Evolutionary conservation across 2,329 filamentous ascomycete species (phyloP).

Genomic region (Lecanosticta acicola): DNA sequence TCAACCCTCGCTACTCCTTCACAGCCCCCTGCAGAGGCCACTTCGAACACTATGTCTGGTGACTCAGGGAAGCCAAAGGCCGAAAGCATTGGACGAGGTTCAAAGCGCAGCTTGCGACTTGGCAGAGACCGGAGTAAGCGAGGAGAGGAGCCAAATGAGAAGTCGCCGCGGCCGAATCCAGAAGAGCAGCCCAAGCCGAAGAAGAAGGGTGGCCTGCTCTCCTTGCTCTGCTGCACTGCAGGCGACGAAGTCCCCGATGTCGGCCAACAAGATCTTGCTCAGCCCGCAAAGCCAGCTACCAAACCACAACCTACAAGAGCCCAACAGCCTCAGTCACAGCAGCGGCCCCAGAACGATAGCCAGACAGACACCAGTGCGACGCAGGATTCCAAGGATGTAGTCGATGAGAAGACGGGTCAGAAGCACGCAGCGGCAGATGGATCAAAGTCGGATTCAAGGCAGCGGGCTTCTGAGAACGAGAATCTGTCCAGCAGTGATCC

Average conservation of each 20-base stretch:
- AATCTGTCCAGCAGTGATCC: slow-evolving; percentile 15
- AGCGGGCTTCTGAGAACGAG: slow-evolving; percentile 15
- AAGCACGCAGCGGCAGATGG: slow-evolving; percentile 11
- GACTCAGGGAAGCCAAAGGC: slow-evolving; percentile 25
- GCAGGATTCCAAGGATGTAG: slow-evolving; percentile 40
- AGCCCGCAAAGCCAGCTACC: slow-evolving; percentile 40
- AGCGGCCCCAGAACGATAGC: slow-evolving; percentile 42
- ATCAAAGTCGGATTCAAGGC: slow-evolving; percentile 8
- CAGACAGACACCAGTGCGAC: slow-evolving; percentile 39
- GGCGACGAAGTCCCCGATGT: slow-evolving; percentile 57
- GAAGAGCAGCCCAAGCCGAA: slow-evolving; percentile 34
- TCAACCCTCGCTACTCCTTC: not conserved
- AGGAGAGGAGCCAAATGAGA: slow-evolving; percentile 39
- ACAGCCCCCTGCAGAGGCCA: not conserved
- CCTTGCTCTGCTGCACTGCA: slow-evolving; percentile 61
- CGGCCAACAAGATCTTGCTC: slow-evolving; percentile 49
- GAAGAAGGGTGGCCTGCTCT: slow-evolving; percentile 40
- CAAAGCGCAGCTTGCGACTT: slow-evolving; percentile 43
- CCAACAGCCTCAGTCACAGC: slow-evolving; percentile 42
- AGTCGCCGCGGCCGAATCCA: slow-evolving; percentile 33
- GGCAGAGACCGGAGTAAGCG: slow-evolving; percentile 43
- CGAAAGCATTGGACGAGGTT: slow-evolving; percentile 41
- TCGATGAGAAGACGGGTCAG: slow-evolving; percentile 39
- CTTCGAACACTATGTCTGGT: not conserved
- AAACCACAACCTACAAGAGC: slow-evolving; percentile 34